phyloP scores from a whole-genome alignment of 345 rosid genomes.

The Pugionium cornutum region DNA sequence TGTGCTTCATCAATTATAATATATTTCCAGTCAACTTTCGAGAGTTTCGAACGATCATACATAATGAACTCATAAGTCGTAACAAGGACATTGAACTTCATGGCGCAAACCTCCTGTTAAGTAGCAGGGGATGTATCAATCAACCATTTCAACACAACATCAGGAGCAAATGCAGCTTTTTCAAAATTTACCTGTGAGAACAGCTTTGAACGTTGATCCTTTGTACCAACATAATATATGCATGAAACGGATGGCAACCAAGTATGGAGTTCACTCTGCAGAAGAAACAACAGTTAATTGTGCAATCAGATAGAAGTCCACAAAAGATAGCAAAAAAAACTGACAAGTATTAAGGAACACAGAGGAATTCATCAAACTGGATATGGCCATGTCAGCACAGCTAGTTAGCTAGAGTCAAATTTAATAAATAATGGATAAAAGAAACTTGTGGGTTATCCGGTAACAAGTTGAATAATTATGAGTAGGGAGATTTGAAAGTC shows the following conservation, averaged over 20 bases:
- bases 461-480: too few species aligned
- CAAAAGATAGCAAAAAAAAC: too few species aligned
- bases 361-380: too few species aligned
- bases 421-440: too few species aligned
- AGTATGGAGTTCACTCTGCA: constrained; percentile 93
- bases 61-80: constrained; percentile 98
- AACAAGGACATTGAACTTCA: constrained; percentile 97
- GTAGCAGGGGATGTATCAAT: constrained; percentile 26
- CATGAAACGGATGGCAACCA: constrained; percentile 98
- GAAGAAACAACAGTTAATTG: background rate
- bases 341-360: too few species aligned
- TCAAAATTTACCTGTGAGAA: constrained; percentile 82
- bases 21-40: constrained; percentile 98
- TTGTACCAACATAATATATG: constrained; percentile 90
- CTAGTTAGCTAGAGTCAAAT: too few species aligned
- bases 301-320: constrained; percentile 3
- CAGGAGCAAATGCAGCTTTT: constrained; percentile 21
- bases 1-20: constrained; percentile 99
- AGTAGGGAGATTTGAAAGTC: background rate
- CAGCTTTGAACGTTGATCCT: constrained; percentile 91
- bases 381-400: too few species aligned
- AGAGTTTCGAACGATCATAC: constrained; percentile 97
- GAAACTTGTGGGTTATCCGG: too few species aligned
- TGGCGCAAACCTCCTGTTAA: constrained; percentile 84
- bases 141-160: constrained; percentile 29